Percentiles rank a stretch among this genome's conserved stretches.
Conservation (phyloP, 2,329 filamentous ascomycete species). For the Sporothrix variecibatus region DNA sequence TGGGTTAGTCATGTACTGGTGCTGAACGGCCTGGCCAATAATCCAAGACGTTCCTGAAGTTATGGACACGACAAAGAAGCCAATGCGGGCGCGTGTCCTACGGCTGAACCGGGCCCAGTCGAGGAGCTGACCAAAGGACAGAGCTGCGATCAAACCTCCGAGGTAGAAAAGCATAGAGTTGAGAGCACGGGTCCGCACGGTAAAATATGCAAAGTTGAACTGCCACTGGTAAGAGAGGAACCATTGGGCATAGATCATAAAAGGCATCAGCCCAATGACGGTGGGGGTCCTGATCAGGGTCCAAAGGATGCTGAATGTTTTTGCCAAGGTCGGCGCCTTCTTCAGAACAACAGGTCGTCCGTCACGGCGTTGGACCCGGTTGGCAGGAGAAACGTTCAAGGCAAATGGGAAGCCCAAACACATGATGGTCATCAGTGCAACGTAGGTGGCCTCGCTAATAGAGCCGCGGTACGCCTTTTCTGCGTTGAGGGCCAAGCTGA, state of each 20-base stretch:
- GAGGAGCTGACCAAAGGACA: constrained; percentile 28
- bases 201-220: constrained; percentile 33
- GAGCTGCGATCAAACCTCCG: constrained; percentile 16
- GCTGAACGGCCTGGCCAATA: constrained; percentile 28
- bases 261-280: constrained; percentile 27
- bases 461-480: constrained; percentile 26
- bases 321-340: constrained; percentile 7
- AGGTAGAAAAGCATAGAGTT: constrained; percentile 27
- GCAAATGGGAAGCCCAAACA: constrained; percentile 30
- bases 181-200: constrained; percentile 28
- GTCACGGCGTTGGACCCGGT: constrained; percentile 28
- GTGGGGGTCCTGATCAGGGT: constrained; percentile 15
- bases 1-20: constrained; percentile 24
- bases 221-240: constrained; percentile 31
- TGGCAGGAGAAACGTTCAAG: constrained; percentile 22
- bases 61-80: constrained; percentile 24
- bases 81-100: constrained; percentile 25
- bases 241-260: constrained; percentile 27
- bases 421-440: constrained; percentile 31
- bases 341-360: constrained; percentile 26
- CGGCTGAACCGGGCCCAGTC: constrained; percentile 27
- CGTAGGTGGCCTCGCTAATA: constrained; percentile 28
- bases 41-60: constrained; percentile 29
- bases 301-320: constrained; percentile 25
- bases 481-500: constrained; percentile 28